A percentile compares a stretch with the other conserved stretches of the same genome.
Evolutionary conservation across 352 stramenopile genomes (phyloP).

Genomic region (Globisporangium radiosum): DNA sequence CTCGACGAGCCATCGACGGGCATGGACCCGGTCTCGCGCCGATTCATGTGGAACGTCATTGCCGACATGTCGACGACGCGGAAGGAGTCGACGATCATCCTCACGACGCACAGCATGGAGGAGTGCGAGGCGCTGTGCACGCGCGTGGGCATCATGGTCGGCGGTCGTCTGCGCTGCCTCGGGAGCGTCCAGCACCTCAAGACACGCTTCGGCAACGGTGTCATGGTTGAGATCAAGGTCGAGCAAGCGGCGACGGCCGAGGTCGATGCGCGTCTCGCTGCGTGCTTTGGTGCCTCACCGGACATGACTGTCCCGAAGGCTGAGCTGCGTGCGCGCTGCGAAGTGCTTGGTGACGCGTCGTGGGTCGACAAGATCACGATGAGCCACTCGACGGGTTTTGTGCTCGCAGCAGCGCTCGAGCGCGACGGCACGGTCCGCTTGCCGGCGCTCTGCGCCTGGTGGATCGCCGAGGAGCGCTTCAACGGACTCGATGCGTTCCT

Average conservation of each 20-base stretch:
- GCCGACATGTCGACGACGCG: constrained; percentile 60
- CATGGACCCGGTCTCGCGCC: constrained; percentile 91
- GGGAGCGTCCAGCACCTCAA: constrained; percentile 94
- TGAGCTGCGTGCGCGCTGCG: constrained; percentile 43
- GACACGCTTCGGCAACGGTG: constrained; percentile 92
- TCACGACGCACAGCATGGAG: constrained; percentile 94
- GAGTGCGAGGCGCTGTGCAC: constrained; percentile 57
- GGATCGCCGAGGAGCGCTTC: constrained; percentile 54
- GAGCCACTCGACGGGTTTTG: constrained; percentile 56
- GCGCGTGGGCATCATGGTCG: constrained; percentile 93
- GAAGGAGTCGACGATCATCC: constrained; percentile 64
- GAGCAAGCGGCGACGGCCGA: constrained; percentile 21
- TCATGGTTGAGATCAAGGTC: constrained; percentile 85
- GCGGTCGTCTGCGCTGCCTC: constrained; percentile 64
- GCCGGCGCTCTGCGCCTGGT: constrained; percentile 50
- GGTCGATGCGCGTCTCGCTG: constrained; percentile 24
- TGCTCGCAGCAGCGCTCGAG: constrained; percentile 45
- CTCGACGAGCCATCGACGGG: constrained; percentile 95
- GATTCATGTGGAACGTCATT: constrained; percentile 95
- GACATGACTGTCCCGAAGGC: constrained; percentile 21
- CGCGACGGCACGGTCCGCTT: constrained; percentile 36
- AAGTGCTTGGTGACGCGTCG: constrained; percentile 30
- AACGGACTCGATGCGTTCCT: constrained; percentile 36
- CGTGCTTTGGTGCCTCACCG: constrained; percentile 19
- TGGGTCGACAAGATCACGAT: constrained; percentile 43